Conservation (phyloP, 2,329 filamentous ascomycete species). For the Fusarium falciforme region DNA sequence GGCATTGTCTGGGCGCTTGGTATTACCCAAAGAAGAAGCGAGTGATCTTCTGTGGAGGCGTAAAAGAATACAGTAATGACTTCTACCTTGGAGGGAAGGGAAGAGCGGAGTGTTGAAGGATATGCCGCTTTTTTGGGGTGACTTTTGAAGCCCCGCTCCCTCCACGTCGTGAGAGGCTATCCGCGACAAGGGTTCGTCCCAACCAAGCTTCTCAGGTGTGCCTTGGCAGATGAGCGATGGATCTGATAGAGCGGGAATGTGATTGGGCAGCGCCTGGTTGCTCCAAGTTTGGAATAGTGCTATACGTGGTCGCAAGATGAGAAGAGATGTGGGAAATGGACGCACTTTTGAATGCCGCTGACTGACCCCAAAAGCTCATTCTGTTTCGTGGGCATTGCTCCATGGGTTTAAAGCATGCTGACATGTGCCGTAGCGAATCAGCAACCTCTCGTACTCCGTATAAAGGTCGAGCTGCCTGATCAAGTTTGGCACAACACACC, state of each 20-base stretch:
- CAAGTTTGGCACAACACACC: background rate
- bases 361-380: background rate
- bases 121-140: constrained; percentile 6
- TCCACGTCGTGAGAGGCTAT: constrained; percentile 2
- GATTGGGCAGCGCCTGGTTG: constrained; percentile 31
- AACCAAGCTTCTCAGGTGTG: constrained; percentile 9
- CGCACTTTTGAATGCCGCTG: background rate
- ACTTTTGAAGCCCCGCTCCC: constrained; percentile 20
- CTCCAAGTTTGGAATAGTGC: constrained; percentile 24
- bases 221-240: background rate
- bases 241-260: background rate
- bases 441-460: constrained; percentile 12
- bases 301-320: background rate
- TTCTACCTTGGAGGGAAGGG: background rate
- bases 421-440: background rate
- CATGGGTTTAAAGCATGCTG: background rate
- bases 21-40: constrained; percentile 36
- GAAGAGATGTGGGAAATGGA: background rate
- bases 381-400: background rate
- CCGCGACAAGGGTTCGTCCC: background rate
- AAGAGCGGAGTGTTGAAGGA: background rate
- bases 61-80: background rate
- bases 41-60: constrained; percentile 6
- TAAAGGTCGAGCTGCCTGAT: background rate
- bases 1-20: constrained; percentile 54